Percentiles rank a stretch among this genome's conserved stretches.
These are phyloP conservation scores for Penicillium griseofulvum DNA, from an alignment of 2,329 filamentous ascomycete species.

Conservation along the genomic window DNA sequence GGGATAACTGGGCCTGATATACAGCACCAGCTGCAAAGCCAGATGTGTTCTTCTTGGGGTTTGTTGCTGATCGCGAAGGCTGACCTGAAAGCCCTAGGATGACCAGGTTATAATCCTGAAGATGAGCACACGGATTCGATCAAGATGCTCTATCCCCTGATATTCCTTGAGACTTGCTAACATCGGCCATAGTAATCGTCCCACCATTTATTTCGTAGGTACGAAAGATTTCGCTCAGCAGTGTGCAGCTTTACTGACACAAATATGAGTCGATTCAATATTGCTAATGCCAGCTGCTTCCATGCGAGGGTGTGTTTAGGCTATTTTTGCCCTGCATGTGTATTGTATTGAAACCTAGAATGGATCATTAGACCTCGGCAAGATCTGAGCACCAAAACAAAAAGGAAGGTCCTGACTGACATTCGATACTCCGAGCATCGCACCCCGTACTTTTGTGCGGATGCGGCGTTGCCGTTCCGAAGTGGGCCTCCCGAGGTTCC, in stretches of 20 bases:
- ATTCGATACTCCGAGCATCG: no score
- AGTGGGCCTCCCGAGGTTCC: background rate
- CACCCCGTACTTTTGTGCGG: no score
- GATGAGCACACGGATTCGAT: background rate
- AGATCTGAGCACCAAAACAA: no score
- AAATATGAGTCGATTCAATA: background rate
- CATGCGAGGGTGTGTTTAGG: no score
- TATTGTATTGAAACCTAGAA: no score
- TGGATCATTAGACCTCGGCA: no score
- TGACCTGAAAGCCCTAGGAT: slow-evolving; percentile 37
- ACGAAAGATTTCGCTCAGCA: background rate
- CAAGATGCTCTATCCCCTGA: background rate
- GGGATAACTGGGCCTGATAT: slow-evolving; percentile 32
- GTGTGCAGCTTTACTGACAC: background rate
- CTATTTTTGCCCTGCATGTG: no score
- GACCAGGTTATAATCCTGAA: slow-evolving; percentile 33
- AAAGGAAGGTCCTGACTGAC: no score
- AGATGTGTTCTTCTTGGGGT: slow-evolving; percentile 34
- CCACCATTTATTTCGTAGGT: background rate
- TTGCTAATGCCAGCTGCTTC: background rate
- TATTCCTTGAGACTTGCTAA: background rate
- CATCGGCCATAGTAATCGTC: background rate
- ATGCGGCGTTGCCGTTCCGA: background rate
- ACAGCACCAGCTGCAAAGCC: slow-evolving; percentile 32
- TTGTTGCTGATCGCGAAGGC: slow-evolving; percentile 39